Base-by-base conservation (phyloP, 106 monocot species). In the Gastrodia elata region DNA sequence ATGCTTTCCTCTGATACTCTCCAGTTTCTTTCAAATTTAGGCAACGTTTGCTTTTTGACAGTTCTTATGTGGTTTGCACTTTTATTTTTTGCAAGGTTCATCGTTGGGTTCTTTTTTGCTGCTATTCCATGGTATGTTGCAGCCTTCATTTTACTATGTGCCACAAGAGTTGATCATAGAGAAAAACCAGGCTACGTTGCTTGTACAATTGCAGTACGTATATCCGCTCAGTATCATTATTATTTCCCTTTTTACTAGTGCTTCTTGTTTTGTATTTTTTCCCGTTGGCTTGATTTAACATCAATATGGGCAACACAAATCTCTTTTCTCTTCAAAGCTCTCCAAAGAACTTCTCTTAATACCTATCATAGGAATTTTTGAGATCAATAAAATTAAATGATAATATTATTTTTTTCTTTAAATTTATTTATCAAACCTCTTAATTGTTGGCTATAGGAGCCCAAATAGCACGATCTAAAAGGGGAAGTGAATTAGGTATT, bases 101-200 rank as follows among this genome's bases (percentile, higher is more conserved):
- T 94, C 35, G 40, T 80, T 73, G 93, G 93, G 27, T 94, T 94
- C 90, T 87, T 94, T 71, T 40, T 87, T 55, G 93, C 80, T 78
- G 90, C 93, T 65, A 80, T 94, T 83, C 93, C 93, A 18, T 94
- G 93, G 93, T 94, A 94, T 73, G 81, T 85, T 70, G 93, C 81
- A 74, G 93, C 93, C 37, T 85, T 90, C 44, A 46, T 94, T 48
- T 52, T 90, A 9, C 73, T 90, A 28, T 94, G 79, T 76, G 82
- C 76, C 65, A 75, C 73, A 74, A 78, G 78, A 64, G 71, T 90
- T 39, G 90, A 90, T 74, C 68, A 84, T 67, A 85, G 90, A 68
- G 93, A 94, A 83, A 90, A 94, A 74, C 90, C 90, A 58, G 93
- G 93, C 76, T 94, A 79, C 48, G 75, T 94, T 67, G 93, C 89